Conservation (phyloP, 805 yeast species). For the Lachancea waltii region DNA sequence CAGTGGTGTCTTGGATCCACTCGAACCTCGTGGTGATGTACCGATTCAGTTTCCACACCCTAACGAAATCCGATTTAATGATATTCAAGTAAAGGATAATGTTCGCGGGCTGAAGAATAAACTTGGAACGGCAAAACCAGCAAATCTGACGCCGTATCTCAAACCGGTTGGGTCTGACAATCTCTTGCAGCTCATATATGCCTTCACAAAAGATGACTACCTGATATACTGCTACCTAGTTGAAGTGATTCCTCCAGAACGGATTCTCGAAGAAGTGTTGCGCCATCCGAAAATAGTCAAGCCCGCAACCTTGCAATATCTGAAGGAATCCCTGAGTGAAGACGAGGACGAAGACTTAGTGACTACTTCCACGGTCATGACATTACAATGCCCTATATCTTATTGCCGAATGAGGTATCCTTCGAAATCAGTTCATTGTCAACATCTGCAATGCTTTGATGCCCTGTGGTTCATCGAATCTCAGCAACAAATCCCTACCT, state of each 20-base stretch:
- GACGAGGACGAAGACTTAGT: conserved; percentile 66
- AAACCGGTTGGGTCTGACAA: conserved; percentile 32
- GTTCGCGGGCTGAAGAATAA: conserved; percentile 71
- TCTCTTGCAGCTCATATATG: conserved; percentile 48
- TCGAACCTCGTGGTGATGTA: conserved; percentile 43
- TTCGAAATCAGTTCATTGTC: conserved; percentile 60
- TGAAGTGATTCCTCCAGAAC: conserved; percentile 38
- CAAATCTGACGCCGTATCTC: conserved; percentile 58
- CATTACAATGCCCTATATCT: conserved; percentile 75
- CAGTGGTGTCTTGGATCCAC: conserved; percentile 41
- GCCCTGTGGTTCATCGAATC: conserved; percentile 63
- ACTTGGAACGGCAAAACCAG: conserved; percentile 77
- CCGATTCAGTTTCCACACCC: conserved; percentile 74
- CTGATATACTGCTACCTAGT: conserved; percentile 55
- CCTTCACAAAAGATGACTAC: conserved; percentile 46
- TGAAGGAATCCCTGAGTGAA: conserved; percentile 35
- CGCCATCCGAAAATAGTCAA: conserved; percentile 47
- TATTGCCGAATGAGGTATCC: conserved; percentile 67
- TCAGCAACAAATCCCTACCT: conserved; percentile 73
- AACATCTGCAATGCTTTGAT: conserved; percentile 86
- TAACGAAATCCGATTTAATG: conserved; percentile 60
- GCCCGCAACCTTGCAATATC: conserved; percentile 43
- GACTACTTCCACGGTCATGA: conserved; percentile 57
- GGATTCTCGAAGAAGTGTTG: conserved; percentile 37
- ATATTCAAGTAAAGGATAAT: conserved; percentile 41